These are phyloP conservation scores for Sistotremastrum suecicum DNA, from an alignment of 768 basidiomycete species.

Conservation along the genomic window DNA sequence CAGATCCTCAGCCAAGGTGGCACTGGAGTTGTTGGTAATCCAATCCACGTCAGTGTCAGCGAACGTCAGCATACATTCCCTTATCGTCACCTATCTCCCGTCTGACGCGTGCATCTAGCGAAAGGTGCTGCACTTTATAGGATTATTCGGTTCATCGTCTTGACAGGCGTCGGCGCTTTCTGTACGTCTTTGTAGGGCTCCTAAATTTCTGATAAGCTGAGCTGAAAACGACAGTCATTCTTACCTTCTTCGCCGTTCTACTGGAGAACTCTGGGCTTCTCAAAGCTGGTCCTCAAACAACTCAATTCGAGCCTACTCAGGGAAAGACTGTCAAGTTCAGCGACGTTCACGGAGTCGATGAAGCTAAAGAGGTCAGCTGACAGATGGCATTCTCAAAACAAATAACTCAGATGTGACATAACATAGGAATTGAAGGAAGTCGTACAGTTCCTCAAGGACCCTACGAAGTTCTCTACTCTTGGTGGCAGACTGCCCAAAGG, in stretches of 20 bases:
- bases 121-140: constrained; percentile 55
- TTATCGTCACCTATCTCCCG: constrained; percentile 5
- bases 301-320: constrained; percentile 72
- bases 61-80: constrained; percentile 44
- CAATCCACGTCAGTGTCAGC: constrained; percentile 69
- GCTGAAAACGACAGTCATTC: constrained; percentile 35
- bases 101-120: constrained; percentile 26
- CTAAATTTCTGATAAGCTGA: neutral
- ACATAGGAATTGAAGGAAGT: constrained; percentile 81
- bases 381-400: neutral
- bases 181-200: constrained; percentile 30
- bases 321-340: constrained; percentile 79
- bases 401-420: constrained; percentile 5
- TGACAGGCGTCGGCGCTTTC: constrained; percentile 44
- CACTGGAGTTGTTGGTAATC: constrained; percentile 32
- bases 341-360: constrained; percentile 96
- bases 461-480: constrained; percentile 73
- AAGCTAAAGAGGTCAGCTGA: constrained; percentile 74
- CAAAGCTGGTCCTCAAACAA: constrained; percentile 70
- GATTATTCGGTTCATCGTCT: constrained; percentile 45
- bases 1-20: constrained; percentile 22
- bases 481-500: constrained; percentile 95
- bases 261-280: constrained; percentile 89
- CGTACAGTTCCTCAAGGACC: constrained; percentile 91
- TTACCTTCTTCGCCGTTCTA: constrained; percentile 78